Evolutionary conservation across 139 green algal genomes (phyloP).

Genomic region (Auxenochlorella pyrenoidosa): DNA sequence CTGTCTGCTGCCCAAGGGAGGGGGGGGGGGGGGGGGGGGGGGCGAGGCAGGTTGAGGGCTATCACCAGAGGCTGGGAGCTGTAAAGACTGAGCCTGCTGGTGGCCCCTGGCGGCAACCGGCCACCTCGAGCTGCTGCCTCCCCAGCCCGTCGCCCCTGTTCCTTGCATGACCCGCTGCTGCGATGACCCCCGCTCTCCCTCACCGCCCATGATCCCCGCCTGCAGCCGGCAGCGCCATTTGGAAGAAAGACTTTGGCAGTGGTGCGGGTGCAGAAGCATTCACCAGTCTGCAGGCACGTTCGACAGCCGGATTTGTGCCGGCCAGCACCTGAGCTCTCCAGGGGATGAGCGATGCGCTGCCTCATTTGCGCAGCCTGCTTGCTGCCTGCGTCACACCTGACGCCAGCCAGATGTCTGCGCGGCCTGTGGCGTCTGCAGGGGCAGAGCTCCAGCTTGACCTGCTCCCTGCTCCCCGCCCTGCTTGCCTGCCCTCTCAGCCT

Average conservation of each 20-base stretch:
- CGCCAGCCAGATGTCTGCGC: background rate
- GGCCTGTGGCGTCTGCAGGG: too few species aligned
- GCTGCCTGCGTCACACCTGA: background rate
- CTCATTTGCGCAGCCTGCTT: background rate
- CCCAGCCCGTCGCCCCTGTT: too few species aligned
- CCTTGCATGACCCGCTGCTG: too few species aligned
- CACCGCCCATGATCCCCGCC: background rate
- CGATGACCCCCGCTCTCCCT: background rate
- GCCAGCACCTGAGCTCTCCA: too few species aligned
- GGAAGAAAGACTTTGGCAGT: constrained; percentile 57
- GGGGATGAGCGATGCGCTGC: background rate
- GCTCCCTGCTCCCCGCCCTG: too few species aligned
- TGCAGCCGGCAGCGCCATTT: constrained; percentile 46
- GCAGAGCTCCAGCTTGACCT: too few species aligned
- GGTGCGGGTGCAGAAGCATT: constrained; percentile 48
- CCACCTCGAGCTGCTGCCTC: too few species aligned
- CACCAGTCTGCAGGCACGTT: constrained; percentile 2
- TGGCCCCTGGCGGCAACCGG: too few species aligned
- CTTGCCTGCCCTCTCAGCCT: too few species aligned
- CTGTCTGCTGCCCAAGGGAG: background rate
- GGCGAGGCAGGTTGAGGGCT: background rate
- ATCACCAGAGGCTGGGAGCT: too few species aligned
- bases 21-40: too few species aligned
- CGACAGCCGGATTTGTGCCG: too few species aligned
- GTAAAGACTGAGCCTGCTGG: background rate